A percentile compares a stretch with the other conserved stretches of the same genome.
Conservation (phyloP, 2,329 filamentous ascomycete genomes). For the Microascus cirrosus region DNA sequence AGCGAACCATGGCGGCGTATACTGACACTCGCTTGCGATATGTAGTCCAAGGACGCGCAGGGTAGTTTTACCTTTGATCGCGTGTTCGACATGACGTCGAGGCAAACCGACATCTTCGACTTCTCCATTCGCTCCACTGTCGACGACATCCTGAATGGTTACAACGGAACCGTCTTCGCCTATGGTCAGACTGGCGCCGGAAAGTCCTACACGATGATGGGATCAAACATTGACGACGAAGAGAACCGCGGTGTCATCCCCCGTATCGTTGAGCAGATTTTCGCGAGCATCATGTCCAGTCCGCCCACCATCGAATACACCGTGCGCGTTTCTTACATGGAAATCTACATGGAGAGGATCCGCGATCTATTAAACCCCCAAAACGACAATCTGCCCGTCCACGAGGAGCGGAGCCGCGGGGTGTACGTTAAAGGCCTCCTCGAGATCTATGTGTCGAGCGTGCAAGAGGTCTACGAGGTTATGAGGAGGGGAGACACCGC, state of each 20-base stretch:
- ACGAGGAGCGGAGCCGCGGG: slow-evolving; percentile 92
- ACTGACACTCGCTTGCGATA: neutral
- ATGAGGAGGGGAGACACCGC: slow-evolving; percentile 87
- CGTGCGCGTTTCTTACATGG: slow-evolving; percentile 98
- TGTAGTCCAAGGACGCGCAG: slow-evolving; percentile 68
- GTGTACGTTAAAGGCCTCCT: slow-evolving; percentile 94
- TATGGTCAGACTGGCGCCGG: slow-evolving; percentile 97
- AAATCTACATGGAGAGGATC: slow-evolving; percentile 99
- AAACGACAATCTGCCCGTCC: slow-evolving; percentile 94
- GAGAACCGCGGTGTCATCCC: slow-evolving; percentile 88
- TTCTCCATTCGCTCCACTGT: slow-evolving; percentile 95
- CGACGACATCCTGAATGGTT: slow-evolving; percentile 96
- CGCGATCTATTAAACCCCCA: slow-evolving; percentile 84
- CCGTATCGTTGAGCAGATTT: slow-evolving; percentile 94
- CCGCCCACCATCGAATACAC: slow-evolving; percentile 95
- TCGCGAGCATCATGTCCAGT: slow-evolving; percentile 85
- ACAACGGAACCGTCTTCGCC: slow-evolving; percentile 97
- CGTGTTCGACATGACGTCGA: slow-evolving; percentile 88
- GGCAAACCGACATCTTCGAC: slow-evolving; percentile 90
- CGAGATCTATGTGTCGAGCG: slow-evolving; percentile 91
- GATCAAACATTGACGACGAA: slow-evolving; percentile 77
- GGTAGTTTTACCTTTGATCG: slow-evolving; percentile 94
- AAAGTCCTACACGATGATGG: slow-evolving; percentile 94
- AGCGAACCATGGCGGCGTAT: neutral
- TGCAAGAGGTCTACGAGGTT: slow-evolving; percentile 92